Base-by-base conservation (phyloP, 2,329 filamentous ascomycete genomes). In the Fusarium falciforme region DNA sequence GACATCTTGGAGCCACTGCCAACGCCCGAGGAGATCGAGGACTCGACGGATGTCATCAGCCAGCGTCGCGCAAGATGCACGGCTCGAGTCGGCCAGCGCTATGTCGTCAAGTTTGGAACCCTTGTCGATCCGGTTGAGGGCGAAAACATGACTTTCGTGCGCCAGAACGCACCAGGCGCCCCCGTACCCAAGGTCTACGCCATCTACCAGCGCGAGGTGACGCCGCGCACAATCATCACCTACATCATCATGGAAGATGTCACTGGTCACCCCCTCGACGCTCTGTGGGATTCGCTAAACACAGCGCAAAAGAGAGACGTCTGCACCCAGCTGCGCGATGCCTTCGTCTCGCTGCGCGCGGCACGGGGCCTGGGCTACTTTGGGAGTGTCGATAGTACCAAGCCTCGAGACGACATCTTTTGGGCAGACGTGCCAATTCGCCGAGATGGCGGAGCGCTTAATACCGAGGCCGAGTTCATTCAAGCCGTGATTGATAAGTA, bases 161-260 rank as follows among this genome's bases (percentile, higher is more conserved):
- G 54, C 29, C 31, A 36, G 52, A 17, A 61, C 29, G 57, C 64
- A 40, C 52, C 58, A 58, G 22, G 52, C 12, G 47, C 68, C 14
- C 38, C 14, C n/a, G 68, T 71, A 8, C 70, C 70, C 17, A 61
- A 38, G 29, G 64, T 73, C 65, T 71, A 60, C 16, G 64, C 64
- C 38, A 52, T 71, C 7, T 73, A 73, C 36, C 58, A 57, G 44
- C 61, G 54, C 7, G 25, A 36, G 7, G 17, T 52, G 11, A 9
- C 29, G 22, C 25, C 54, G 29, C 40, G 16, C 40, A 5, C 22
- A 16, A 16, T 38, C 2, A 66, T 60, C 20, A 73, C 70, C 47
- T 71, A 73, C 31, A 73, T 73, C 38, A 49, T 73, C 29, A 71
- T 71, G 68, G 68, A 71, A 22, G 40, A 58, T 16, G 54, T 73